Evolutionary conservation across 2,329 filamentous ascomycete genomes (phyloP), one percentile per base, ranked within the genome.

Genomic region (Trichoderma cornu-damae): DNA sequence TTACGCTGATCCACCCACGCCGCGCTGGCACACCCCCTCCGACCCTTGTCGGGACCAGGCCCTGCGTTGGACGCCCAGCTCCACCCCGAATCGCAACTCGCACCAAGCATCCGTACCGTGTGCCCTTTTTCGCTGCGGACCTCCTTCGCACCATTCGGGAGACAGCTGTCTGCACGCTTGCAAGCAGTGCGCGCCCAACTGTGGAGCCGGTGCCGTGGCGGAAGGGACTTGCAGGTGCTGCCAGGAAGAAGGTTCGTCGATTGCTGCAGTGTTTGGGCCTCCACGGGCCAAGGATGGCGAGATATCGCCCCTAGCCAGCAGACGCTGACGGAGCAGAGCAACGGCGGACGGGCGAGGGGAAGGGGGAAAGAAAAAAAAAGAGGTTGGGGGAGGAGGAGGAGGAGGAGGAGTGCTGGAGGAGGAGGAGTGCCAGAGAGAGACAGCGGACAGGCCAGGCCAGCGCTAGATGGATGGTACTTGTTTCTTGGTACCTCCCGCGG

Each of bases 1-100:
- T 64, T 64, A 72, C 69, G 40, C 63, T 69, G 68, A 63, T 70
- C 59, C 62, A 64, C 58, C 58, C 67, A 68, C 68, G 61, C 68
- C 66, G 61, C 61, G 46, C 38, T 57, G 54, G 50, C 62, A 65
- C 64, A 63, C 67, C 62, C 63, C 63, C 64, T 43, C 26, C 6
- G 49, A 58, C 44, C 53, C 44, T 57, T 48, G 52, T 55, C 40
- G 42, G 22, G 52, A 46, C 42, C 50, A 55, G 52, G 52, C 52
- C 52, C 52, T 47, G 52, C 52, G 52, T 55, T 49, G 53, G 53
- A 57, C 53, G 53, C 53, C 53, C 53, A 57, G 43, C 48, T 65
- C 62, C 51, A 50, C 58, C 62, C 58, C 65, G 61, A 52, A 67
- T 66, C 63, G 59, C 58, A 61, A 58, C n/a, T n/a, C n/a, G n/a